A percentile compares a stretch with the other conserved stretches of the same genome.
phyloP scores from a whole-genome alignment of 1,284 basidiomycete genomes.

The Phellopilus nigrolimitatus region DNA sequence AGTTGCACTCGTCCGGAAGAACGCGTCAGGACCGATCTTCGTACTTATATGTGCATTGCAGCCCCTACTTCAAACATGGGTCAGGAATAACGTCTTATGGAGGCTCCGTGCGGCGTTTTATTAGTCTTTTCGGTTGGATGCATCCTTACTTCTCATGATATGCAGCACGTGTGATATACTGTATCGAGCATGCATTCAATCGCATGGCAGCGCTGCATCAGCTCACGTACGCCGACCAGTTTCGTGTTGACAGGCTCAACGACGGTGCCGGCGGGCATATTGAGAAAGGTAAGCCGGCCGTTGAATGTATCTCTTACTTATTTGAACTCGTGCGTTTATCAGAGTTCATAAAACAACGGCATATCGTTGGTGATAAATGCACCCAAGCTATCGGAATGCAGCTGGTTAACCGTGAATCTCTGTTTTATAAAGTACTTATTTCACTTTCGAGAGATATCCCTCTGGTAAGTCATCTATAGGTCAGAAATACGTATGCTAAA shows the following conservation, averaged over 20 bases:
- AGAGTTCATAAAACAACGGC: constrained; percentile 5
- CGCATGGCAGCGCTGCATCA: constrained; percentile 8
- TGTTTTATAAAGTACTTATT: not conserved
- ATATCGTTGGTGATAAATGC: constrained; percentile 5
- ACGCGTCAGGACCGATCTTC: no score
- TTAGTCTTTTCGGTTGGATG: no score
- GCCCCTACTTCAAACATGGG: no score
- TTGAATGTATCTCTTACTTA: not conserved
- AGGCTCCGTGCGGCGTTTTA: no score
- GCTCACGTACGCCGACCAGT: not conserved
- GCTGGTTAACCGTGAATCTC: not conserved
- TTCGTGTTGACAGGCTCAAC: constrained; percentile 11
- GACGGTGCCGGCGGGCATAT: constrained; percentile 11
- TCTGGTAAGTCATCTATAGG: not conserved
- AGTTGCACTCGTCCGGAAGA: no score
- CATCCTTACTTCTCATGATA: not conserved
- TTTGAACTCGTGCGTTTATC: no score
- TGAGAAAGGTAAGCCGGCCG: constrained; percentile 4
- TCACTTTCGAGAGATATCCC: not conserved
- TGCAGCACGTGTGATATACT: constrained; percentile 11
- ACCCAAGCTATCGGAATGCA: not conserved
- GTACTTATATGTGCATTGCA: no score
- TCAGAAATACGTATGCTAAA: not conserved
- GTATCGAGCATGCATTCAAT: constrained; percentile 8
- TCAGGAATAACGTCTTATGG: no score